Conservation (phyloP, 1,284 basidiomycete species). For the Leccinum laetum region DNA sequence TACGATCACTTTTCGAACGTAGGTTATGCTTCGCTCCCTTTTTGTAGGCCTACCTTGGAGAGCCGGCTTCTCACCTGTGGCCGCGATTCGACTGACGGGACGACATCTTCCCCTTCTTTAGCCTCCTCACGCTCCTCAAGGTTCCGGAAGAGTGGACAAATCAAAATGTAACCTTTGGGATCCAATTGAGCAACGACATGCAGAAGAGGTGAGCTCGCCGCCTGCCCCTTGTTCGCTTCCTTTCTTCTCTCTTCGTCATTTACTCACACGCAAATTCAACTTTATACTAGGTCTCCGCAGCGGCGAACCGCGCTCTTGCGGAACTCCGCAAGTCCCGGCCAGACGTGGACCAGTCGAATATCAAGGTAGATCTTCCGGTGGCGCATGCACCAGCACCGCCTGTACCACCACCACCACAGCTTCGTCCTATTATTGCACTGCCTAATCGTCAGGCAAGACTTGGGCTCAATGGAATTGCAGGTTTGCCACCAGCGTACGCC, state of each 20-base stretch:
- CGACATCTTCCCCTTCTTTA: constrained; percentile 4
- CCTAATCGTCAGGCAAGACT: neutral
- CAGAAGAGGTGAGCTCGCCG: constrained; percentile 53
- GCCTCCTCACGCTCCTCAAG: constrained; percentile 16
- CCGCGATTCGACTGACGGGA: constrained; percentile 1
- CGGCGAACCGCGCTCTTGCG: constrained; percentile 62
- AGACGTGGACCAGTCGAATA: constrained; percentile 50
- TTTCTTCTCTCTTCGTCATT: constrained; percentile 28
- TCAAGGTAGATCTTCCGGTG: constrained; percentile 56
- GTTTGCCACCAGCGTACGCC: neutral
- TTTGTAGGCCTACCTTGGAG: neutral
- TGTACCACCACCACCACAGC: neutral
- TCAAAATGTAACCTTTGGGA: constrained; percentile 75
- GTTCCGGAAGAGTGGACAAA: constrained; percentile 22
- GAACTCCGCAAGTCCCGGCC: constrained; percentile 59
- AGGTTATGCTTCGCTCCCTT: constrained; percentile 21
- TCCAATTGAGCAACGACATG: constrained; percentile 59
- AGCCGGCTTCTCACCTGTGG: neutral
- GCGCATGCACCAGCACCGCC: constrained; percentile 19
- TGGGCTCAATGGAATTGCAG: neutral
- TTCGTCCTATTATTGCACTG: neutral
- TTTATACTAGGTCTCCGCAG: constrained; percentile 38
- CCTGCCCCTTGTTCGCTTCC: neutral
- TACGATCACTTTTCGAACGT: constrained; percentile 80
- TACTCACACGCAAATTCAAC: neutral